These are phyloP conservation scores for Cercospora nicotianae DNA, from an alignment of 2,329 filamentous ascomycete species.

Conservation along the genomic window DNA sequence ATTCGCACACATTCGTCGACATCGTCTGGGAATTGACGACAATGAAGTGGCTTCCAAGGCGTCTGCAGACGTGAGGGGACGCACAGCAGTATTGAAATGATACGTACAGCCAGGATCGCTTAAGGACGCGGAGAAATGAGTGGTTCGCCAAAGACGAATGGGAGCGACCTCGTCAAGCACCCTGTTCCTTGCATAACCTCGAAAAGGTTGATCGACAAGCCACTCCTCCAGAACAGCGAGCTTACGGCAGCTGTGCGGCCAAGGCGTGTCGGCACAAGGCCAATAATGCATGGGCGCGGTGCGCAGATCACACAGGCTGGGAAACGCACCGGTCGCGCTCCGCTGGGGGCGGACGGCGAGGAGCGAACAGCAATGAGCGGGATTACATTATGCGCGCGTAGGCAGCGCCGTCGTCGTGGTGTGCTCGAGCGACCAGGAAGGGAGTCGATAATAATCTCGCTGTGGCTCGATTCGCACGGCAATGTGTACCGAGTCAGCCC, in stretches of 20 bases:
- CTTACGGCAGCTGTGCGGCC: slow-evolving; percentile 10
- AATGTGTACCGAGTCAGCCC: slow-evolving; percentile 19
- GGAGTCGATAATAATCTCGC: not conserved
- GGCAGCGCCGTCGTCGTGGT: not conserved
- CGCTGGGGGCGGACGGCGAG: not conserved
- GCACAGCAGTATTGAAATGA: slow-evolving; percentile 21
- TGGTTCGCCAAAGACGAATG: slow-evolving; percentile 5
- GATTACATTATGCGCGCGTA: not conserved
- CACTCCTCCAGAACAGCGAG: slow-evolving; percentile 11
- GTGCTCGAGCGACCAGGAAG: slow-evolving; percentile 5
- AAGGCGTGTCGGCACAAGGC: not conserved
- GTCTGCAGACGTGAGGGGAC: slow-evolving; percentile 13
- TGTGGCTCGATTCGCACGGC: slow-evolving; percentile 4
- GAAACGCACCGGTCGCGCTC: not conserved
- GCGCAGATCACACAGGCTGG: slow-evolving; percentile 2
- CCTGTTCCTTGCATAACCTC: slow-evolving; percentile 20
- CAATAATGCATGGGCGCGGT: not conserved
- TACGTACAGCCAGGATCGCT: slow-evolving; percentile 16
- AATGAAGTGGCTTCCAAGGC: slow-evolving; percentile 6
- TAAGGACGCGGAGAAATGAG: slow-evolving; percentile 8
- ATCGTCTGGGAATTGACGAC: not conserved
- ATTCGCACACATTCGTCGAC: not conserved
- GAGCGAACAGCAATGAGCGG: not conserved
- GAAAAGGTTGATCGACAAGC: slow-evolving; percentile 18
- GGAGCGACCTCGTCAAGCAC: slow-evolving; percentile 3